A percentile compares a stretch with the other conserved stretches of the same genome.
phyloP scores from a whole-genome alignment of 2,329 filamentous ascomycete genomes.

The Sclerotinia glacialis region DNA sequence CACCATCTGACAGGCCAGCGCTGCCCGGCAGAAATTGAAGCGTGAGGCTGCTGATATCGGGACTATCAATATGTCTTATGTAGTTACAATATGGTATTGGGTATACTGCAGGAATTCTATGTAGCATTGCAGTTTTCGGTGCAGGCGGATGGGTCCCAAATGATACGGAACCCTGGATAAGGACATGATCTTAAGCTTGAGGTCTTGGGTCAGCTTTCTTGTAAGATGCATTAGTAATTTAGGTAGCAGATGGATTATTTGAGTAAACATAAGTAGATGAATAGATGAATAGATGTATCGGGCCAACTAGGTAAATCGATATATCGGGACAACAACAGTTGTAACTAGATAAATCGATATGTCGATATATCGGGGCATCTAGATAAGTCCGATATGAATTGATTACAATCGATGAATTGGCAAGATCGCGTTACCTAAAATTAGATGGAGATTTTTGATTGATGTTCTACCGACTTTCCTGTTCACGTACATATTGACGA shows the following conservation, averaged over 20 bases:
- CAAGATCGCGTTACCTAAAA: conserved; percentile 5
- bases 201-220: conserved; percentile 11
- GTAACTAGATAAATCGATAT: background rate
- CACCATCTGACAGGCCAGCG: background rate
- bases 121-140: conserved; percentile 8
- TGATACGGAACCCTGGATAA: background rate
- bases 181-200: conserved; percentile 9
- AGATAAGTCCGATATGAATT: background rate
- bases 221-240: background rate
- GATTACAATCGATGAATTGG: background rate
- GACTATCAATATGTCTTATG: background rate
- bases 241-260: background rate
- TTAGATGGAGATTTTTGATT: conserved; percentile 4
- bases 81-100: background rate
- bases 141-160: background rate
- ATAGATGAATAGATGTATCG: no score
- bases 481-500: background rate
- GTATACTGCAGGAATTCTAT: background rate
- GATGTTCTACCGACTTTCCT: background rate
- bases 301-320: no score
- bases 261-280: background rate
- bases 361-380: background rate
- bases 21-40: conserved; percentile 9
- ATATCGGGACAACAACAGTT: no score
- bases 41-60: conserved; percentile 1